Evolutionary conservation across 2,329 filamentous ascomycete species (phyloP), one percentile per base, ranked within the genome.

Genomic region (Colletotrichum destructivum): DNA sequence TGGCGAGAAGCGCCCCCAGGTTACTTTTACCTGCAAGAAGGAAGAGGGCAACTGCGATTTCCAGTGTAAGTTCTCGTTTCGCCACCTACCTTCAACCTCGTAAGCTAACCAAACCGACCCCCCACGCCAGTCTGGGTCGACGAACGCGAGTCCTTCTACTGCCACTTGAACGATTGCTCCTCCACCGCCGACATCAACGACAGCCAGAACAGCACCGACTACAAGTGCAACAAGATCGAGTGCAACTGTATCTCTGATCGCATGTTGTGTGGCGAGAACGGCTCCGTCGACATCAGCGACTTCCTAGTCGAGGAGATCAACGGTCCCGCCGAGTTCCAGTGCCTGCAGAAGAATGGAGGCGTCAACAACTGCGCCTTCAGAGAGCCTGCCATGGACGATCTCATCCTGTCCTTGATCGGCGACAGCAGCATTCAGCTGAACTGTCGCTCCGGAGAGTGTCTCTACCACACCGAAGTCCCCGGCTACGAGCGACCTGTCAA

Each of bases 141-240:
- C 76, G 90, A 96, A 76, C 87, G 89, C 74, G 96, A 99, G 83
- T 98, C 96, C 1, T 99, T 99, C 86, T 99, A 97, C 82, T 99
- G 97, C 84, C 91, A 93, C 74, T 86, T 99, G 70, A 90, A 94
- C 77, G 92, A 92, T 18, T 99, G 96, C 84, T 83, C 89, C 18
- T 96, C 94, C 77, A 88, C 83, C 62, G 90, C 92, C 79, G 88
- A 93, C 69, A 92, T 91, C 71, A 88, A 90, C 66, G 88, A 91
- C 44, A 85, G 89, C 63, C 89, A 90, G 77, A 99, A 99, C 82
- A 91, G 89, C 66, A 98, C 96, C 2, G 88, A 87, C 62, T 98
- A 98, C 84, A 88, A 90, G 75, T 99, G 96, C 82, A 88, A 96
- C 54, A 91, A 94, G 73, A 92, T 98, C 77, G 87, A 92, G 74